Conservation (phyloP, 176 grass and related monocot genomes). For the Musa itinerans region DNA sequence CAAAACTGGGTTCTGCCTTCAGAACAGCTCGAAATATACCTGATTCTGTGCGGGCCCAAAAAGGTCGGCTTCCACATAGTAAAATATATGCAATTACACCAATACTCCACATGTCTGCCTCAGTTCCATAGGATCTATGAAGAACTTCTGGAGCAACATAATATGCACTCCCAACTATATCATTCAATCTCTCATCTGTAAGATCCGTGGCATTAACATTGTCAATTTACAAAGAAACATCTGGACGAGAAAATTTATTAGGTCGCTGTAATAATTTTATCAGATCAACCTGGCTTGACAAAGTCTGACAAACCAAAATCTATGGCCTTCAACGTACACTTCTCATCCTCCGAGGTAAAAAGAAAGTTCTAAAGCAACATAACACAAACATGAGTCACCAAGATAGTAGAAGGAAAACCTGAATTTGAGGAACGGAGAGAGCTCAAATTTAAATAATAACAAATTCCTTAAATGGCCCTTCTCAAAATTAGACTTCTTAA, state of each 20-base stretch:
- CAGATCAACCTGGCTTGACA: conserved; percentile 83
- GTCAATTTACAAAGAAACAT: conserved; percentile 27
- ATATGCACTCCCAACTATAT: conserved; percentile 97
- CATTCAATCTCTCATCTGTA: conserved; percentile 93
- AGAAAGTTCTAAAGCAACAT: conserved; percentile 75
- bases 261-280: background rate
- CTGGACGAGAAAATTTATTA: background rate
- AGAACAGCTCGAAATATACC: conserved; percentile 96
- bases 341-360: conserved; percentile 76
- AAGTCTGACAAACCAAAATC: conserved; percentile 99
- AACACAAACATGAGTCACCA: background rate
- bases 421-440: background rate
- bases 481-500: background rate
- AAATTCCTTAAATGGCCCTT: background rate
- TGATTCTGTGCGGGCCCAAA: conserved; percentile 94
- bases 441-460: background rate
- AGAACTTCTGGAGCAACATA: conserved; percentile 99
- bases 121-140: conserved; percentile 80
- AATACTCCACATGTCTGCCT: conserved; percentile 99
- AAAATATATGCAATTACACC: conserved; percentile 99
- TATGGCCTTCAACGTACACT: conserved; percentile 83
- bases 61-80: conserved; percentile 88
- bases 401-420: conserved; percentile 16
- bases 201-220: conserved; percentile 12
- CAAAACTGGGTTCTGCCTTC: conserved; percentile 97